Base-by-base conservation (phyloP, 768 basidiomycete species). In the Botryobasidium botryosum region DNA sequence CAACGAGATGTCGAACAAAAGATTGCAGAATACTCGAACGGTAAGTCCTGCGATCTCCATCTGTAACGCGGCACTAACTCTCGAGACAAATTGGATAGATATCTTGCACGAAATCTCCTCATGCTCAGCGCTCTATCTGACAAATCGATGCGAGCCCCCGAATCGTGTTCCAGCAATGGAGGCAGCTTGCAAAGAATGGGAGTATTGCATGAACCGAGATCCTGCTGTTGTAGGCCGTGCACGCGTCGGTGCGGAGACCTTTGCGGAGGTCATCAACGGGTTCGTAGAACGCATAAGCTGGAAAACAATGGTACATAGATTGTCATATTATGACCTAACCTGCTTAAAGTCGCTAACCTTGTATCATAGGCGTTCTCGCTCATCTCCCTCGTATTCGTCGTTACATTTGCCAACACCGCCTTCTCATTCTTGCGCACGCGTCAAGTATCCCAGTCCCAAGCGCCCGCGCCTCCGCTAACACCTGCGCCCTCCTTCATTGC, bases 221-320 rank as follows among this genome's bases (percentile, higher is more conserved):
- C 87, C 91, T 44, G 76, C 78, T 17, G 77, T 79, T 32, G 74
- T 91, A 33, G 87, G 87, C 1, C 81, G 87, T 47, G 85, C 88
- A 48, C 77, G 74, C 54, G 80, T 99, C 52, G 78, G 83, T 35
- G 90, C 91, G 46, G 88, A 96, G 67, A 75, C 94, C 46, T 79
- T 97, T 61, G 92, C 87, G 43, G 91, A 94, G 57, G 82, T 96
- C 35, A 78, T 96, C 50, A 94, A 96, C 58, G 78, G 86, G 1
- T 99, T 99, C 57, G 84, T 97, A 12, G 92, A 99, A 57, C 82
- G 83, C 40, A 91, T 99, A 62, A 88, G 82, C 59, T 96, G 90
- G 87, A 94, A 91, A 65, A 90, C 90, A 10, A 64, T 96, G 61
- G 92, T 86, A 50, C 61, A 82, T 63, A 6, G 18, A 2, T 12